These are phyloP conservation scores for Neocatenulostroma microsporum DNA, from an alignment of 2,329 filamentous ascomycete genomes.

Conservation along the genomic window DNA sequence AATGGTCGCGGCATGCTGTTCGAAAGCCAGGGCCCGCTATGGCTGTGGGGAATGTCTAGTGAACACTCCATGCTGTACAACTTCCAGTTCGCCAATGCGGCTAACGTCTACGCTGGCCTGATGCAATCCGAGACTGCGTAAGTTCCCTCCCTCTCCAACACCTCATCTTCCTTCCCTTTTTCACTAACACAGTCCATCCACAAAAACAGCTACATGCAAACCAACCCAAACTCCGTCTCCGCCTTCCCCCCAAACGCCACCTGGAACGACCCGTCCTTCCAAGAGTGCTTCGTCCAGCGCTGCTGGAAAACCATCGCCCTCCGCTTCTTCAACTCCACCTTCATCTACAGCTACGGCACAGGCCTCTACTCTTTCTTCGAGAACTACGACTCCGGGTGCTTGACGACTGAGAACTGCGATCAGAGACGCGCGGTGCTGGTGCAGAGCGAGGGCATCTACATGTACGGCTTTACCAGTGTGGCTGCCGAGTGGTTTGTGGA, in stretches of 20 bases:
- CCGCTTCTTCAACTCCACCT: conserved; percentile 30
- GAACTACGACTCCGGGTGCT: conserved; percentile 47
- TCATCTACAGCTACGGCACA: conserved; percentile 40
- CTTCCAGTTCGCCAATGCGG: conserved; percentile 43
- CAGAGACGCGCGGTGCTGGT: conserved; percentile 43
- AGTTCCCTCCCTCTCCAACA: conserved; percentile 44
- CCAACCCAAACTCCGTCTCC: conserved; percentile 48
- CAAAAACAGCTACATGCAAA: conserved; percentile 39
- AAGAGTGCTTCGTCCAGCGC: too few species aligned
- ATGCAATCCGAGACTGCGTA: conserved; percentile 52
- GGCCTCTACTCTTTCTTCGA: conserved; percentile 55
- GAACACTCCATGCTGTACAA: conserved; percentile 51
- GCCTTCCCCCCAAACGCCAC: conserved; percentile 47
- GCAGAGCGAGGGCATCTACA: conserved; percentile 36
- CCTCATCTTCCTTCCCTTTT: conserved; percentile 53
- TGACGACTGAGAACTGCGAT: conserved; percentile 44
- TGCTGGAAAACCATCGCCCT: conserved; percentile 26
- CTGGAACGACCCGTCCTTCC: conserved; percentile 38
- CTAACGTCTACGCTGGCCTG: conserved; percentile 45
- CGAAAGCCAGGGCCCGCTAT: conserved; percentile 43
- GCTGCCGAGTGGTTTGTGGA: too few species aligned
- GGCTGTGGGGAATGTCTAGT: conserved; percentile 47
- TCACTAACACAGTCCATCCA: too few species aligned
- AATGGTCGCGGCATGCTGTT: conserved; percentile 37
- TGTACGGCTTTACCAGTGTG: conserved; percentile 43